A percentile compares a stretch with the other conserved stretches of the same genome.
phyloP scores from a whole-genome alignment of 805 yeast genomes.

The Metschnikowia arizonensis region DNA sequence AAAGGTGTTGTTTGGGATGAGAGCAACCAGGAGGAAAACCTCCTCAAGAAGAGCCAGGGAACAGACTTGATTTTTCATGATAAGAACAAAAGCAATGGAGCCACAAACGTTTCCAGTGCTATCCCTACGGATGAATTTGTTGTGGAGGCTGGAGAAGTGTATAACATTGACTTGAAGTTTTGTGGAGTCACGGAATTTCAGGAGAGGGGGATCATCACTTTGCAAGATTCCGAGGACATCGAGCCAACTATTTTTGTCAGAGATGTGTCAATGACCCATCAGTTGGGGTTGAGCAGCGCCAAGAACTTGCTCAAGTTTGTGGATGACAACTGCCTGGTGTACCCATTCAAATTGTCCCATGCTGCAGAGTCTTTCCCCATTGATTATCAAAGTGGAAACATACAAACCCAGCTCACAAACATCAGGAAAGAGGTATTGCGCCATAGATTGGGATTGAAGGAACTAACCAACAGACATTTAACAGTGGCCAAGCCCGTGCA shows the following conservation, averaged over 20 bases:
- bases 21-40: slow-evolving; percentile 64
- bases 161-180: slow-evolving; percentile 77
- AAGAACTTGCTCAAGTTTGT: slow-evolving; percentile 65
- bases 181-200: slow-evolving; percentile 54
- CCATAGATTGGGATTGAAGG: slow-evolving; percentile 72
- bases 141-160: slow-evolving; percentile 79
- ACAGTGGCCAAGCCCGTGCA: slow-evolving; percentile 71
- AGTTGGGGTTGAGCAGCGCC: slow-evolving; percentile 69
- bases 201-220: slow-evolving; percentile 64
- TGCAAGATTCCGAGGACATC: slow-evolving; percentile 62
- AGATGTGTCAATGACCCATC: slow-evolving; percentile 80
- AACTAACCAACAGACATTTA: slow-evolving; percentile 74
- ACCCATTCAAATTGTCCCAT: slow-evolving; percentile 84
- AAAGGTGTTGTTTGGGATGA: slow-evolving; percentile 91
- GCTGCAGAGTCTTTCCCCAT: slow-evolving; percentile 62
- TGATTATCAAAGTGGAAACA: slow-evolving; percentile 29
- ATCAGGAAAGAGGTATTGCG: slow-evolving; percentile 53
- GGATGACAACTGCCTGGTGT: slow-evolving; percentile 76
- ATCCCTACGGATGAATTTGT: slow-evolving; percentile 70
- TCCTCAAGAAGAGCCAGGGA: slow-evolving; percentile 38
- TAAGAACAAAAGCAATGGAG: slow-evolving; percentile 7
- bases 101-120: slow-evolving; percentile 44
- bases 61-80: slow-evolving; percentile 17
- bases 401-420: slow-evolving; percentile 38
- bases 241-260: slow-evolving; percentile 75